Evolutionary conservation across 2,329 filamentous ascomycete species (phyloP).

Genomic region (Chalaropsis ovoidea): DNA sequence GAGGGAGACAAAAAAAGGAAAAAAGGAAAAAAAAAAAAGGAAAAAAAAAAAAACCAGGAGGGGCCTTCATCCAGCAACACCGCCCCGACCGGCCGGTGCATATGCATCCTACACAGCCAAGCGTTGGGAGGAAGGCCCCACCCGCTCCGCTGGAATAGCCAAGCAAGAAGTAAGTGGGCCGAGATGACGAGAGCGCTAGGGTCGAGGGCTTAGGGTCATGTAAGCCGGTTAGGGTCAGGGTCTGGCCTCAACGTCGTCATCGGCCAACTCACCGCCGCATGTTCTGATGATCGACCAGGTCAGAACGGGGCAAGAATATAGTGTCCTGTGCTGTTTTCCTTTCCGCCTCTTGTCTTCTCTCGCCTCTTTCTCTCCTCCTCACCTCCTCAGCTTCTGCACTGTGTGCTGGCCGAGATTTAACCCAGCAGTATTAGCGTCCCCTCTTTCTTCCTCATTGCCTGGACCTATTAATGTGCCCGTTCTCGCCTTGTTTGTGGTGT

Average conservation of each 20-base stretch:
- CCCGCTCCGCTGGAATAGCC: too few species aligned
- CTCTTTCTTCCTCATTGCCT: background rate
- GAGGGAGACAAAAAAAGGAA: background rate
- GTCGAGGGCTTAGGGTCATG: background rate
- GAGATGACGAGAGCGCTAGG: background rate
- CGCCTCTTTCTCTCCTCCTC: background rate
- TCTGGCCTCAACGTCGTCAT: background rate
- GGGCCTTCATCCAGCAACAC: background rate
- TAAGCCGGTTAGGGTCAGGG: too few species aligned
- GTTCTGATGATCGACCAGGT: background rate
- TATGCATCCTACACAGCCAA: background rate
- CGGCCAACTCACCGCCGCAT: background rate
- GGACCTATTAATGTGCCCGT: background rate
- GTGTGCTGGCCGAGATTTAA: background rate
- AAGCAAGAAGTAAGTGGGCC: too few species aligned
- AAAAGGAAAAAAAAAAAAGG: background rate
- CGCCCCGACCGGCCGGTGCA: constrained; percentile 3
- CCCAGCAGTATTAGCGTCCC: background rate
- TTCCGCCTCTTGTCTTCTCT: background rate
- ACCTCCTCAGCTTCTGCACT: background rate
- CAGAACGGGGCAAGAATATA: background rate
- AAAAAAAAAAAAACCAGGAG: background rate
- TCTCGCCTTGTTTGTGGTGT: too few species aligned
- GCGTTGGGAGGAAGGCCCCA: too few species aligned
- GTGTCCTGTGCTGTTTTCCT: background rate